phyloP scores from a whole-genome alignment of 2,329 filamentous ascomycete species.

The Ophiocordyceps camponoti-rufipedis region DNA sequence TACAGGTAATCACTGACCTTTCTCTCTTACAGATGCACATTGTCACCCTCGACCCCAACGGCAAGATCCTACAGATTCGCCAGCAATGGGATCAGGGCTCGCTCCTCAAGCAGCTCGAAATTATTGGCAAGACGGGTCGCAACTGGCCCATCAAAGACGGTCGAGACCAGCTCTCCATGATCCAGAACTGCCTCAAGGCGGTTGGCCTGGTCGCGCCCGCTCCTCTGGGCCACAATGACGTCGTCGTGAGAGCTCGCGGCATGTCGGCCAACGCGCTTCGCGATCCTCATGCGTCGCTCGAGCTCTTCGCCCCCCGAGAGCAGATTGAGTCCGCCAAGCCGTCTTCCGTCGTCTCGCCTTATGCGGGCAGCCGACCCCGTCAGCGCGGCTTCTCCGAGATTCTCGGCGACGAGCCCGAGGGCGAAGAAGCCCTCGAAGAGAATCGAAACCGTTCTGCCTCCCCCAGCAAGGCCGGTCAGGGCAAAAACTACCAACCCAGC shows the following conservation, averaged over 20 bases:
- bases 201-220: slow-evolving; percentile 15
- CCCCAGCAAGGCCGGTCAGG: slow-evolving; percentile 30
- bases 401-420: slow-evolving; percentile 32
- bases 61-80: slow-evolving; percentile 73
- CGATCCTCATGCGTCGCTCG: slow-evolving; percentile 52
- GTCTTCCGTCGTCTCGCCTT: slow-evolving; percentile 37
- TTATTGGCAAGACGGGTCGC: slow-evolving; percentile 76
- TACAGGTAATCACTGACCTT: neutral
- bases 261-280: slow-evolving; percentile 36
- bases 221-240: slow-evolving; percentile 16
- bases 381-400: slow-evolving; percentile 63
- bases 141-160: slow-evolving; percentile 93
- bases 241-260: slow-evolving; percentile 26
- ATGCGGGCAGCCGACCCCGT: slow-evolving; percentile 36
- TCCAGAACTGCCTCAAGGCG: slow-evolving; percentile 40
- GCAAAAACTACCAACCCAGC: slow-evolving; percentile 43
- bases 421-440: slow-evolving; percentile 16
- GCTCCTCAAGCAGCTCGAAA: slow-evolving; percentile 79
- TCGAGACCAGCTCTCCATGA: slow-evolving; percentile 64
- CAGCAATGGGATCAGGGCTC: slow-evolving; percentile 91
- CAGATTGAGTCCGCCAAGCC: slow-evolving; percentile 32
- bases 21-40: slow-evolving; percentile 53
- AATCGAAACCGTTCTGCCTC: slow-evolving; percentile 32
- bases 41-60: slow-evolving; percentile 59
- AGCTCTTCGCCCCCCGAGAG: slow-evolving; percentile 57